phyloP scores from a whole-genome alignment of 441 rosid genomes.

The Gossypium schwendimanii region DNA sequence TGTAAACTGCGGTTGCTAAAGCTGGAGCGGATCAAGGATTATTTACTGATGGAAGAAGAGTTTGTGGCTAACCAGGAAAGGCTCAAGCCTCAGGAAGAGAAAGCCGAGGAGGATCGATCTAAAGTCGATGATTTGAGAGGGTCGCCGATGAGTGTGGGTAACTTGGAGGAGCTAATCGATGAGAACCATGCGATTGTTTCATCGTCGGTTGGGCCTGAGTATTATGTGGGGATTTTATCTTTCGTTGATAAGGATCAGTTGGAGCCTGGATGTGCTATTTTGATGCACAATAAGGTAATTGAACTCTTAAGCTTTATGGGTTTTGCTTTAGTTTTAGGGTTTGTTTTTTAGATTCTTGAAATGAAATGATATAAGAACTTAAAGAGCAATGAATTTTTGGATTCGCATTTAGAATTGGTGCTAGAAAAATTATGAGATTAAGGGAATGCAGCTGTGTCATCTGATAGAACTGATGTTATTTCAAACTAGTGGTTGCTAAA shows the following conservation, averaged over 20 bases:
- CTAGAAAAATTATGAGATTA: neutral
- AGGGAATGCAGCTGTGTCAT: neutral
- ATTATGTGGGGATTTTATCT: constrained; percentile 78
- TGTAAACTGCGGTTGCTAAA: constrained; percentile 79
- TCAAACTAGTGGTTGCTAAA: neutral
- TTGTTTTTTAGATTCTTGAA: neutral
- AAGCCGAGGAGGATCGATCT: constrained; percentile 91
- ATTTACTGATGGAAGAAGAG: constrained; percentile 91
- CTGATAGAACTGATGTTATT: neutral
- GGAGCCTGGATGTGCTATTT: constrained; percentile 92
- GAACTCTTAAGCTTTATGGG: neutral
- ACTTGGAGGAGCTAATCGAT: constrained; percentile 84
- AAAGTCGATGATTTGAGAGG: constrained; percentile 94
- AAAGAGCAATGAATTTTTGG: neutral
- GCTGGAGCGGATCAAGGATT: constrained; percentile 84
- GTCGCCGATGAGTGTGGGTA: constrained; percentile 95
- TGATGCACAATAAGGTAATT: constrained; percentile 93
- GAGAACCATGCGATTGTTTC: constrained; percentile 97
- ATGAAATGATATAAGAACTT: neutral
- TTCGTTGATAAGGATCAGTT: constrained; percentile 92
- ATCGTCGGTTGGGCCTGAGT: constrained; percentile 93
- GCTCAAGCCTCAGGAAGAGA: constrained; percentile 93
- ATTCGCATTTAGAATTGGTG: neutral
- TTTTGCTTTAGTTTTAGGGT: neutral
- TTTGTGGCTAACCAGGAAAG: constrained; percentile 88